Percentiles rank a stretch among this genome's conserved stretches.
Evolutionary conservation across 352 stramenopile genomes (phyloP).

Genomic region (Globisporangium spinosum): DNA sequence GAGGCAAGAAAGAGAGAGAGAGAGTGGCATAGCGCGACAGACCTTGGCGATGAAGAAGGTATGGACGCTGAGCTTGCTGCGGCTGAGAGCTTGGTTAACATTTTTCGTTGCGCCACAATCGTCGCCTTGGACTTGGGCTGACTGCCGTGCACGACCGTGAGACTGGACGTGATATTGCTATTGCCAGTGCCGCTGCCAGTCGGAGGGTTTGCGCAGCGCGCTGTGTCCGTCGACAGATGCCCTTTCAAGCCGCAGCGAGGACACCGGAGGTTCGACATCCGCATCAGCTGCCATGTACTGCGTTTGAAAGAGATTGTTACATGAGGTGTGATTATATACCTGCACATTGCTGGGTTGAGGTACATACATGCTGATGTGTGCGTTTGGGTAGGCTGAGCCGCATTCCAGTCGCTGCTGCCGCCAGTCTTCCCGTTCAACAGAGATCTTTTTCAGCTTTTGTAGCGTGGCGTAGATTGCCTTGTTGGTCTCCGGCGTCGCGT

Average conservation of each 20-base stretch:
- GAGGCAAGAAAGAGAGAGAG: background rate
- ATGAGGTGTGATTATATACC: background rate
- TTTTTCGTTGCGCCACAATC: conserved; percentile 4
- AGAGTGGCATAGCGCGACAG: background rate
- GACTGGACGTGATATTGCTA: background rate
- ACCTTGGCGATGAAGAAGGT: background rate
- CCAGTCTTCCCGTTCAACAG: conserved; percentile 63
- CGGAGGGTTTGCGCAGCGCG: conserved; percentile 35
- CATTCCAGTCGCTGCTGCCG: conserved; percentile 68
- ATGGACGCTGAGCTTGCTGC: background rate
- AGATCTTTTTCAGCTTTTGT: conserved; percentile 44
- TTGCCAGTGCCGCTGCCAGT: conserved; percentile 8
- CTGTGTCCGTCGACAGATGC: conserved; percentile 45
- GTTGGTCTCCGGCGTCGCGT: conserved; percentile 40
- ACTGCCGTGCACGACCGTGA: conserved; percentile 5
- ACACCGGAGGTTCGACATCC: conserved; percentile 65
- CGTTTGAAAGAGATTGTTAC: background rate
- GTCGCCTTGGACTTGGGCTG: conserved; percentile 4
- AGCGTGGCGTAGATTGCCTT: conserved; percentile 35
- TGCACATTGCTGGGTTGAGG: background rate
- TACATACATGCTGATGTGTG: conserved; percentile 68
- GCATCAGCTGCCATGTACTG: conserved; percentile 76
- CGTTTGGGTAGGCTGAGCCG: conserved; percentile 58
- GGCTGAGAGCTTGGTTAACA: conserved; percentile 6
- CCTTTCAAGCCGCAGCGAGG: conserved; percentile 52